Evolutionary conservation across 73 alveolate species (phyloP).

Genomic region (Uronychia setigera): DNA sequence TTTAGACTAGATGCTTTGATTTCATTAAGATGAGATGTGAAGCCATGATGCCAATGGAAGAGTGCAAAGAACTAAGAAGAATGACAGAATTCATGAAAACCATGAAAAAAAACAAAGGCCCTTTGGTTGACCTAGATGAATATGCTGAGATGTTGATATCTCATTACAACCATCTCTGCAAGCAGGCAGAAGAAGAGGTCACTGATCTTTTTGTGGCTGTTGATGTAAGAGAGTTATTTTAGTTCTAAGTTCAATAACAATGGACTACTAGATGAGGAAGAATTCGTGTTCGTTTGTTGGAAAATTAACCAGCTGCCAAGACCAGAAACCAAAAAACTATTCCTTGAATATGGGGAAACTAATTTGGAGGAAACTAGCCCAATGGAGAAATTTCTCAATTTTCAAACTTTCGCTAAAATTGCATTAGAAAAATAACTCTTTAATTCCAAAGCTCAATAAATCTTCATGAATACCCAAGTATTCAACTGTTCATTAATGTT

Average conservation of each 20-base stretch:
- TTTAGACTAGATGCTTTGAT: background rate
- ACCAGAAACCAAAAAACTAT: background rate
- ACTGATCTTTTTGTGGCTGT: background rate
- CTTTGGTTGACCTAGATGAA: background rate
- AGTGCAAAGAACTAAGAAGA: background rate
- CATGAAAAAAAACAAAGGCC: background rate
- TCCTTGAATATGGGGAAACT: background rate
- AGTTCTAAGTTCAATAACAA: background rate
- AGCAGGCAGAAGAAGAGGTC: background rate
- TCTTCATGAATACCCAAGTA: background rate
- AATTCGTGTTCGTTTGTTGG: background rate
- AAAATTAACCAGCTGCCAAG: background rate
- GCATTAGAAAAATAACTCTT: background rate
- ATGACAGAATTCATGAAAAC: background rate
- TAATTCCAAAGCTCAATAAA: background rate
- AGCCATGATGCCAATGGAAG: background rate
- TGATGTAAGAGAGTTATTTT: background rate
- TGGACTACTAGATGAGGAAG: background rate
- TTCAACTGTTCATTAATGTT: too few species aligned
- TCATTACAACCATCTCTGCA: background rate
- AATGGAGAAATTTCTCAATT: background rate
- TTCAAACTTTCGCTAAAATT: background rate
- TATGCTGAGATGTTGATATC: background rate
- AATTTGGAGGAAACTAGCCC: background rate
- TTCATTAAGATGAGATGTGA: background rate